These are phyloP conservation scores for Phytophthora constricta DNA, from an alignment of 352 stramenopile genomes.

Conservation along the genomic window DNA sequence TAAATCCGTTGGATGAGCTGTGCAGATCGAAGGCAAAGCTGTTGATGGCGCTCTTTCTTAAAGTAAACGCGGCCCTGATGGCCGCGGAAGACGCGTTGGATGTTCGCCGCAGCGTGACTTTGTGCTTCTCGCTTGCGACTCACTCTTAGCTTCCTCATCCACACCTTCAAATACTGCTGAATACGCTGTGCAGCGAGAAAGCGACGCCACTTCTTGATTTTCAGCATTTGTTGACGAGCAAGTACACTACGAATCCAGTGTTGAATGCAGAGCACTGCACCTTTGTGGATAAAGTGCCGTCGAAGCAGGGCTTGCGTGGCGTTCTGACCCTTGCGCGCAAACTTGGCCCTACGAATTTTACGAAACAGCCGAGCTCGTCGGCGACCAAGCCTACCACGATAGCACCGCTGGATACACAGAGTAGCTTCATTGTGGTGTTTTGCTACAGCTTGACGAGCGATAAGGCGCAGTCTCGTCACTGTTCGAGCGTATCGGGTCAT, in stretches of 20 bases:
- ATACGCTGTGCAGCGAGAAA: conserved; percentile 54
- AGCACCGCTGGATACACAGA: conserved; percentile 46
- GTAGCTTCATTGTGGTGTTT: conserved; percentile 44
- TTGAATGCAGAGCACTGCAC: conserved; percentile 56
- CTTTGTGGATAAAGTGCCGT: conserved; percentile 49
- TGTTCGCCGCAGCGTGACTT: conserved; percentile 37
- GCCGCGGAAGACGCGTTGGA: conserved; percentile 63
- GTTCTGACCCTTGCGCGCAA: conserved; percentile 59
- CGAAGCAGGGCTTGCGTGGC: conserved; percentile 58
- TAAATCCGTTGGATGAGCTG: conserved; percentile 47
- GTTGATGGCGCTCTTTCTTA: conserved; percentile 33
- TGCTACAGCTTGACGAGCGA: conserved; percentile 35
- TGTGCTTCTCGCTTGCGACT: conserved; percentile 44
- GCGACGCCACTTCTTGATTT: conserved; percentile 48
- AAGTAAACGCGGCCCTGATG: conserved; percentile 39
- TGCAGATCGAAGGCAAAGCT: conserved; percentile 35
- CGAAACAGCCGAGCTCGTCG: conserved; percentile 63
- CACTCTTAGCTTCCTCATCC: conserved; percentile 47
- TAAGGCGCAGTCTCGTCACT: conserved; percentile 32
- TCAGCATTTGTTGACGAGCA: conserved; percentile 48
- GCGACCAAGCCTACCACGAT: conserved; percentile 57
- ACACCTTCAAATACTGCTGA: conserved; percentile 58
- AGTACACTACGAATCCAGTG: conserved; percentile 53
- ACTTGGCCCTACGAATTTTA: conserved; percentile 68
- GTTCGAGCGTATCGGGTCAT: conserved; percentile 44